These are phyloP conservation scores for Liquidambar formosana DNA, from an alignment of 164 flowering plant species.

Conservation along the genomic window DNA sequence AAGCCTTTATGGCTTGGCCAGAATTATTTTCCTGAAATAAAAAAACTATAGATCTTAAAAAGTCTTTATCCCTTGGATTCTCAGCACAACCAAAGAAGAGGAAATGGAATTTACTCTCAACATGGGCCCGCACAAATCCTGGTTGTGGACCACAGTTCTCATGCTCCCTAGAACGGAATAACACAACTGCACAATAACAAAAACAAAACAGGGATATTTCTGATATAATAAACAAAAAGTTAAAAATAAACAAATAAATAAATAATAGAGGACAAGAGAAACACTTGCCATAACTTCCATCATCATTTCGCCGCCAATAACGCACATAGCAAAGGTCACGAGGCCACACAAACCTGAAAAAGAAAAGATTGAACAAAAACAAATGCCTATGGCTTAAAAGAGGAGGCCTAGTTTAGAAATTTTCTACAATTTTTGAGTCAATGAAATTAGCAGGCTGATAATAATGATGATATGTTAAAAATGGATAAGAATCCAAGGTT, in stretches of 20 bases:
- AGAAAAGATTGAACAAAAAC: not conserved
- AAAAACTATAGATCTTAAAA: not conserved
- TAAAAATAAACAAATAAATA: not conserved
- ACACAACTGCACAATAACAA: slow-evolving; percentile 72
- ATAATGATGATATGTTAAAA: not conserved
- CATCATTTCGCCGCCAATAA: slow-evolving; percentile 99
- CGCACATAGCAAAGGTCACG: slow-evolving; percentile 99
- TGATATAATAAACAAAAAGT: not conserved
- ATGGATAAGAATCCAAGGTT: not conserved
- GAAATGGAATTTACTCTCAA: slow-evolving; percentile 66
- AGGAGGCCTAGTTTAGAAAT: too few relatives aligned
- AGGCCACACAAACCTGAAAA: slow-evolving; percentile 92
- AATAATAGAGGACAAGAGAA: not conserved
- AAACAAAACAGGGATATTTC: slow-evolving; percentile 7
- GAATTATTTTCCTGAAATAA: too few relatives aligned
- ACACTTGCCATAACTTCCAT: slow-evolving; percentile 91
- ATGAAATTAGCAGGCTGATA: not conserved
- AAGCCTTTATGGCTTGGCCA: too few relatives aligned
- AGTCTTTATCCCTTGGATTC: not conserved
- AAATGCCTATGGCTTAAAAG: not conserved
- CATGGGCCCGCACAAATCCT: slow-evolving; percentile 93
- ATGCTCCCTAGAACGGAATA: slow-evolving; percentile 95
- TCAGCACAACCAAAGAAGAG: slow-evolving; percentile 3
- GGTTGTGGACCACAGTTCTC: slow-evolving; percentile 95
- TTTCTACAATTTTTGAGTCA: not conserved